Evolutionary conservation across 2,329 filamentous ascomycete genomes (phyloP), one percentile per base, ranked within the genome.

Genomic region (Lithohypha guttulata): DNA sequence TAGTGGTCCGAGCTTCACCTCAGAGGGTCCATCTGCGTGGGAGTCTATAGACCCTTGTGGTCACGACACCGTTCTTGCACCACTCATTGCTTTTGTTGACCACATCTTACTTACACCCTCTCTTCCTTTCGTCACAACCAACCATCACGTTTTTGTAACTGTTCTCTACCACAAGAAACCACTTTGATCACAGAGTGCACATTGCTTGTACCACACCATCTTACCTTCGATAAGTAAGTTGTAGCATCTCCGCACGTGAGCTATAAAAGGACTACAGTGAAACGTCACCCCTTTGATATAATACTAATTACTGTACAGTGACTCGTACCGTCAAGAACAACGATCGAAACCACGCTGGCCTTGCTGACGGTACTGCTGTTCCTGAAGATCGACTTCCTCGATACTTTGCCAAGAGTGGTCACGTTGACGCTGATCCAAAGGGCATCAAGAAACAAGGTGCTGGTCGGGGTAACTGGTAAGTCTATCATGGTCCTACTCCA

Each of bases 361-460:
- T 84, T 51, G 79, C 81, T 51, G 82, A 91, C 54, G 83, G 81
- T 59, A 78, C 75, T 42, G 78, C 75, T 45, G 62, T 70, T 36
- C 69, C 76, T 40, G 72, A 81, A 49, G 81, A 91, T 51, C 74
- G 81, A 54, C 67, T 93, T 19, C 89, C 91, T 57, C 84, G 86
- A 57, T 96, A 83, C 75, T 96, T 96, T 61, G 85, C 77, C 63
- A 95, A 95, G 69, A 67, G 76, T 44, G 89, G 89, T 51, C 80
- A 81, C 58, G 69, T 77, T 54, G 86, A 86, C 57, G 70, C 72
- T 52, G 84, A 93, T 57, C 89, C 91, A 45, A 86, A 84, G 63
- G 91, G 93, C 71, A 80, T 82, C 59, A 98, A 98, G 79, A 98
- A 98, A 71, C 84, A 93, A 56, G 89, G 89, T 48, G 81, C 75